A percentile compares a stretch with the other conserved stretches of the same genome.
Evolutionary conservation across 2,329 filamentous ascomycete species (phyloP).

Genomic region (Leptographium lundbergii): DNA sequence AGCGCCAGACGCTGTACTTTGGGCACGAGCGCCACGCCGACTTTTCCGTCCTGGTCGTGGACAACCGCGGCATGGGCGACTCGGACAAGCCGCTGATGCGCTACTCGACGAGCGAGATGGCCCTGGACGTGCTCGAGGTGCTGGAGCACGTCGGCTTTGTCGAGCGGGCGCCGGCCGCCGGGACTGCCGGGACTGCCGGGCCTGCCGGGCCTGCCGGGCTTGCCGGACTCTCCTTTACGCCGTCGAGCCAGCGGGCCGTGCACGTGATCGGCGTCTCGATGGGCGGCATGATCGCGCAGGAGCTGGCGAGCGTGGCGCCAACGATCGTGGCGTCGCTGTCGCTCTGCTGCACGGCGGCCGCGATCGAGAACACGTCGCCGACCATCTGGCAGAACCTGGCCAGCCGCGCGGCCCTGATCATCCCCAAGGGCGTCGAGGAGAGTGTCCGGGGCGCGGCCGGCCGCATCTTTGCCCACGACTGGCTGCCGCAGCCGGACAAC

Average conservation of each 20-base stretch:
- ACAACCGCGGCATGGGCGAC: slow-evolving; percentile 75
- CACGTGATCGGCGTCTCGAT: slow-evolving; percentile 71
- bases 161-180: not conserved
- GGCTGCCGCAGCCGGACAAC: slow-evolving; percentile 49
- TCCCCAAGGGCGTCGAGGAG: slow-evolving; percentile 59
- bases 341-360: slow-evolving; percentile 49
- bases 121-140: slow-evolving; percentile 61
- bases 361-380: slow-evolving; percentile 46
- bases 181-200: no score
- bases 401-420: slow-evolving; percentile 40
- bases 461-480: slow-evolving; percentile 53
- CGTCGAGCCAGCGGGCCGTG: slow-evolving; percentile 21
- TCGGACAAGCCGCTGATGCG: slow-evolving; percentile 65
- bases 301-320: slow-evolving; percentile 48
- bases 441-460: slow-evolving; percentile 51
- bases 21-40: slow-evolving; percentile 54
- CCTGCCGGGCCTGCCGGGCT: no score
- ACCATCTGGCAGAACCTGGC: slow-evolving; percentile 50
- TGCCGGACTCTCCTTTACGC: not conserved
- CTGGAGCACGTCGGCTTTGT: slow-evolving; percentile 49
- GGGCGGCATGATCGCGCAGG: slow-evolving; percentile 88
- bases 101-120: slow-evolving; percentile 80
- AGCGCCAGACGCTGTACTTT: slow-evolving; percentile 72
- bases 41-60: slow-evolving; percentile 65
- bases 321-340: slow-evolving; percentile 40